A percentile compares a stretch with the other conserved stretches of the same genome.
These are phyloP conservation scores for Sphaceloma murrayae DNA, from an alignment of 2,329 filamentous ascomycete species.

Conservation along the genomic window DNA sequence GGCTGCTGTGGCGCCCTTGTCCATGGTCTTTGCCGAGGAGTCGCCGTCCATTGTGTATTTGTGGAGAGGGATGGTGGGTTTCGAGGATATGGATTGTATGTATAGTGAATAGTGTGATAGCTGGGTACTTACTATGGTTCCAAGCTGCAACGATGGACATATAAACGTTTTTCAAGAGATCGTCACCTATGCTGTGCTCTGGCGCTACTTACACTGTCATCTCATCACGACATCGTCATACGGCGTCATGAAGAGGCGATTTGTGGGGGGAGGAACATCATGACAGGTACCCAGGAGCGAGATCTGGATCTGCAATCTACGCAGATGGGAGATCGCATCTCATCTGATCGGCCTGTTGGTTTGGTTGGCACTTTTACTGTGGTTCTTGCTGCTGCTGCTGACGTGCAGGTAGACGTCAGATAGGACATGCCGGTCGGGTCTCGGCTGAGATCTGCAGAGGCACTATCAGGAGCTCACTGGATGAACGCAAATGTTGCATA, in stretches of 20 bases:
- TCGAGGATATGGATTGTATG: background rate
- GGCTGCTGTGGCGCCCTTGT: constrained; percentile 21
- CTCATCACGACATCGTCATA: constrained; percentile 14
- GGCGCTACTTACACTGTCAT: background rate
- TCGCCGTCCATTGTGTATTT: constrained; percentile 23
- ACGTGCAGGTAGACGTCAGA: too few species aligned
- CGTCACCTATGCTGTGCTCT: constrained; percentile 2
- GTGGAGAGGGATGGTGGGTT: background rate
- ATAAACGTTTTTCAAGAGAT: constrained; percentile 1
- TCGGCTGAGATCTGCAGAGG: background rate
- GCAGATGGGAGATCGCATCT: constrained; percentile 5
- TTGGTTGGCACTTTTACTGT: background rate
- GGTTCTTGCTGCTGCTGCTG: background rate
- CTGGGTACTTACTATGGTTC: too few species aligned
- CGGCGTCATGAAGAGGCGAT: constrained; percentile 7
- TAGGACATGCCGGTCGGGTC: background rate
- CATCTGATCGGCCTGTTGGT: background rate
- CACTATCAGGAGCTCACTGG: background rate
- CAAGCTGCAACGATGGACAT: background rate
- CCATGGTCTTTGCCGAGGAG: constrained; percentile 22
- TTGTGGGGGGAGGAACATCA: constrained; percentile 4
- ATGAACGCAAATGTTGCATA: background rate
- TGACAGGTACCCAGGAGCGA: background rate
- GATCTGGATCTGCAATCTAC: background rate
- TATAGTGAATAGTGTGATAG: background rate